A percentile compares a stretch with the other conserved stretches of the same genome.
Conservation (phyloP, 345 rosid genomes). For the Anastatica hierochuntica region DNA sequence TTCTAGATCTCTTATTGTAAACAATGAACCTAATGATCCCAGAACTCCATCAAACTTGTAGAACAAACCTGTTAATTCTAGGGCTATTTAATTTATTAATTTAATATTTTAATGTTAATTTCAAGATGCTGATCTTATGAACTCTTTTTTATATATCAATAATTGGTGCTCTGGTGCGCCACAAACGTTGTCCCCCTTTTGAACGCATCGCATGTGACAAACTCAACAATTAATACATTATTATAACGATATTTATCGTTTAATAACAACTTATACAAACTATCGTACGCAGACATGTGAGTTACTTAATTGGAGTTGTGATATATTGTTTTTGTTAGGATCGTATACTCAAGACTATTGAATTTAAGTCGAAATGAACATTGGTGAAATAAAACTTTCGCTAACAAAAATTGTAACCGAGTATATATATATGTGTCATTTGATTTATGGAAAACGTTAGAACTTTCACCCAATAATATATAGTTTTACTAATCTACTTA, state of each 20-base stretch:
- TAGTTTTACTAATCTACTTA: too few species aligned
- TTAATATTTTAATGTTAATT: neutral
- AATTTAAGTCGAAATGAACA: too few species aligned
- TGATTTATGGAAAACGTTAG: too few species aligned
- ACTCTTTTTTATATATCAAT: neutral
- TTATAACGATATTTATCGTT: neutral
- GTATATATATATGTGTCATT: too few species aligned
- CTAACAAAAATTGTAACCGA: too few species aligned
- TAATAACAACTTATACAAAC: neutral
- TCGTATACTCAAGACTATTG: too few species aligned
- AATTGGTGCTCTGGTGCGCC: conserved; percentile 18
- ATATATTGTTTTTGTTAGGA: too few species aligned
- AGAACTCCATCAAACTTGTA: conserved; percentile 17
- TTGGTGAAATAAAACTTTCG: too few species aligned
- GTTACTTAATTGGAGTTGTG: neutral
- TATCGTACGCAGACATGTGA: conserved; percentile 2
- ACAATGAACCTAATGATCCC: conserved; percentile 19
- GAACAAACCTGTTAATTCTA: conserved; percentile 5
- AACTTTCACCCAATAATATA: too few species aligned
- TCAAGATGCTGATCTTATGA: conserved; percentile 10
- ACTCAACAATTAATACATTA: conserved; percentile 11
- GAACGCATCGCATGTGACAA: conserved; percentile 21
- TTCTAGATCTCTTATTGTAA: conserved; percentile 12
- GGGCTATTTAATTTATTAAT: neutral
- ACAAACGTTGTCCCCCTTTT: conserved; percentile 19